Base-by-base conservation (phyloP, 2,329 filamentous ascomycete species). In the Arthrobotrys musiformis region DNA sequence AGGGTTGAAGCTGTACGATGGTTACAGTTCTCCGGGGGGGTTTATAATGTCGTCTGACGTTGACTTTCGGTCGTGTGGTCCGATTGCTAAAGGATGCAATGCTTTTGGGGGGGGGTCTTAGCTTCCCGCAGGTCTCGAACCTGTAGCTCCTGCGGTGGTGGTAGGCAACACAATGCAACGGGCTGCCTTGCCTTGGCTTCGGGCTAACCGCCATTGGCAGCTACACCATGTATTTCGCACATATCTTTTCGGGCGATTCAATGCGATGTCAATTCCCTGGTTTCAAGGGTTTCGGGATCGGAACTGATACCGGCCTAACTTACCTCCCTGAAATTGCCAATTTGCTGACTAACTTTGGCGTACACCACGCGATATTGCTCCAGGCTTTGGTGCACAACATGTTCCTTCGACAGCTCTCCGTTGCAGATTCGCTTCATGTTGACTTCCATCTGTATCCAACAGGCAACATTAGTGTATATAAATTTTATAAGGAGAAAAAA, bases 351-450 rank as follows among this genome's bases (percentile, higher is more conserved):
- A 0, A 93, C 94, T 81, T 94, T 92, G 80, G 91, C 86, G 84
- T 94, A 99, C 13, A 97, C 93, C 64, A 90, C 89, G 61, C 91
- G 90, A 83, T 98, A 99, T 85, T 95, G 93, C 77, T 90, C 88
- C 69, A 99, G 86, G 82, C 92, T 97, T 83, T 97, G 91, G 67
- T 90, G 87, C 46, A 99, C 88, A 54, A 99, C 92, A 19, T 89
- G 88, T 66, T 88, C 87, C 81, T 89, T 91, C 35, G 90, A 92
- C 79, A 90, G 91, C 62, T 89, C 90, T 26, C 95, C 95, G 75
- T 94, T 93, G 84, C 95, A 98, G 70, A 99, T 97, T 72, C 92
- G 93, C 83, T 94, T 95, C 94, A 99, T 97, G 83, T 93, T 93
- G 78, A 93, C 85, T 84, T 99, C 95, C 93, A 97, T 97, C 86